Percentiles rank a stretch among this genome's conserved stretches.
These are phyloP conservation scores for Talaromyces islandicus DNA, from an alignment of 2,329 filamentous ascomycete genomes.

Conservation along the genomic window DNA sequence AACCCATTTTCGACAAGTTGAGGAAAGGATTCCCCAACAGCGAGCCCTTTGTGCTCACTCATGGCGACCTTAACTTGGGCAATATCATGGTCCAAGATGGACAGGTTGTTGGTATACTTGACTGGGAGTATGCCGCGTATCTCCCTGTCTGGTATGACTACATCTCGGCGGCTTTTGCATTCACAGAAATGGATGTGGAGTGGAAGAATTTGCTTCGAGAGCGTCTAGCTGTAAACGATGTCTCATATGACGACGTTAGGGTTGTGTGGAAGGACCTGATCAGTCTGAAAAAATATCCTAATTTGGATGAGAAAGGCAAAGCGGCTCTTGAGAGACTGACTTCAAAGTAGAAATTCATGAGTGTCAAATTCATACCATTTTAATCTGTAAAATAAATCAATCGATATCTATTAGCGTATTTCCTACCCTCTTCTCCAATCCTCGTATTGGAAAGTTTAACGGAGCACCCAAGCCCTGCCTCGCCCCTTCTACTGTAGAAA, in stretches of 20 bases:
- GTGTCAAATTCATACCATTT: background rate
- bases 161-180: conserved; percentile 21
- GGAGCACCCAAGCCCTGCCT: too few relatives aligned
- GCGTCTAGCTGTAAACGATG: conserved; percentile 14
- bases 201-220: conserved; percentile 19
- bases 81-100: conserved; percentile 22
- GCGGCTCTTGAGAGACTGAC: conserved; percentile 11
- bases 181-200: conserved; percentile 16
- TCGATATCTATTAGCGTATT: too few relatives aligned
- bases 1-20: conserved; percentile 14
- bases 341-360: background rate
- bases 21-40: conserved; percentile 16
- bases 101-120: conserved; percentile 20
- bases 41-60: conserved; percentile 20
- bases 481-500: too few relatives aligned
- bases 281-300: conserved; percentile 14
- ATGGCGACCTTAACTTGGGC: conserved; percentile 21
- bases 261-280: conserved; percentile 17
- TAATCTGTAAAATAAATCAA: too few relatives aligned
- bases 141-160: conserved; percentile 28
- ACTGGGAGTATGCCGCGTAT: conserved; percentile 27
- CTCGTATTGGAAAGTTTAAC: too few relatives aligned
- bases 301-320: conserved; percentile 16
- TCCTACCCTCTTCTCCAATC: too few relatives aligned
- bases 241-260: conserved; percentile 15